These are phyloP conservation scores for Mollisia scopiformis DNA, from an alignment of 2,329 filamentous ascomycete genomes.

Conservation along the genomic window DNA sequence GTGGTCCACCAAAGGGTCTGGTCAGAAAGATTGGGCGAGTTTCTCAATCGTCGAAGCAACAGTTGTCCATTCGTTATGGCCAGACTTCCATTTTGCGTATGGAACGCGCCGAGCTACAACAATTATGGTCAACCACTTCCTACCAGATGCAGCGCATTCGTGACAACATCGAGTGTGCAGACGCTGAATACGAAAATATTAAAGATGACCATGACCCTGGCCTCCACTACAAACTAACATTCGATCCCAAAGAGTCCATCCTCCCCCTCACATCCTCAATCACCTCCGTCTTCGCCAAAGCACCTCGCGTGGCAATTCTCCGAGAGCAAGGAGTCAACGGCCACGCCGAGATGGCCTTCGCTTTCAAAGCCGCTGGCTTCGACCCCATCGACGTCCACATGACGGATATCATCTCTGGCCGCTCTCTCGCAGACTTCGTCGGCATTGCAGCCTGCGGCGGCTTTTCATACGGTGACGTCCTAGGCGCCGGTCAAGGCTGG, in stretches of 20 bases:
- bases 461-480: constrained; percentile 87
- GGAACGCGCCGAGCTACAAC: constrained; percentile 74
- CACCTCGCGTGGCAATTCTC: constrained; percentile 84
- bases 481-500: constrained; percentile 97
- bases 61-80: constrained; percentile 74
- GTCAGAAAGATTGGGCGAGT: constrained; percentile 85
- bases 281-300: constrained; percentile 55
- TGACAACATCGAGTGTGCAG: constrained; percentile 86
- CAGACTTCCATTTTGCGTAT: constrained; percentile 70
- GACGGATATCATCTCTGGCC: constrained; percentile 83
- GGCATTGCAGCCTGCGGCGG: constrained; percentile 95
- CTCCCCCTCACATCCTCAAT: constrained; percentile 63
- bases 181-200: constrained; percentile 79
- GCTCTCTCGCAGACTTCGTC: constrained; percentile 80
- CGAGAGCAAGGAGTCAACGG: constrained; percentile 96
- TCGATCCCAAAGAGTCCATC: constrained; percentile 74
- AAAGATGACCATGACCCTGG: constrained; percentile 78
- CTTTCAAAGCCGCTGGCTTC: constrained; percentile 90
- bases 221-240: constrained; percentile 81
- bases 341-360: constrained; percentile 96
- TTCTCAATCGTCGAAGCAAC: constrained; percentile 69
- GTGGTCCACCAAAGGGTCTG: constrained; percentile 78
- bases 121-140: constrained; percentile 87
- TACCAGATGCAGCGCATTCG: constrained; percentile 88
- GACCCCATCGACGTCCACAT: constrained; percentile 94